phyloP scores from a whole-genome alignment of 306 rosid species.

The Castanospermum australe region DNA sequence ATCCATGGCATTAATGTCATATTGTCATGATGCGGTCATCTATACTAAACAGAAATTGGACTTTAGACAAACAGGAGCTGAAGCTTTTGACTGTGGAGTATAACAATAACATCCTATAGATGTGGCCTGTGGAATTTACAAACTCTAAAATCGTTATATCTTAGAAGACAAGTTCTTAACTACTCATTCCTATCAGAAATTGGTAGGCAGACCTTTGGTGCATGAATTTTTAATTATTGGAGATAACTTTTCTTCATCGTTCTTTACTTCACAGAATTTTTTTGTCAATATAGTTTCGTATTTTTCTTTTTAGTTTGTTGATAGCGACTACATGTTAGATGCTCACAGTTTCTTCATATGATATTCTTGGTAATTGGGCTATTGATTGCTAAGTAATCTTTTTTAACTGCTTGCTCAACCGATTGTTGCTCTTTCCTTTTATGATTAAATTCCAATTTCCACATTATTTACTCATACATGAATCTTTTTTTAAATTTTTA shows the following conservation, averaged over 20 bases:
- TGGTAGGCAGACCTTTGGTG: not conserved
- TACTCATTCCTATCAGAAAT: not conserved
- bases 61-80: not conserved
- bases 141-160: not conserved
- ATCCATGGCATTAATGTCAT: not conserved
- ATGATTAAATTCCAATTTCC: slow-evolving; percentile 4
- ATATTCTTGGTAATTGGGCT: not conserved
- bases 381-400: not conserved
- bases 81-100: not conserved
- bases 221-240: not conserved
- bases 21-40: not conserved
- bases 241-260: slow-evolving; percentile 15
- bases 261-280: not conserved
- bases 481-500: too few species aligned
- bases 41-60: not conserved
- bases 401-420: not conserved
- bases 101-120: not conserved
- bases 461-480: not conserved
- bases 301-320: not conserved
- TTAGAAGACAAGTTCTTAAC: not conserved
- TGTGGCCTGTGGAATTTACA: not conserved
- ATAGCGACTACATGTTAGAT: not conserved
- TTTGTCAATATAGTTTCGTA: not conserved
- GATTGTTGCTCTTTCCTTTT: not conserved
- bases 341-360: not conserved